Conservation (phyloP, 495 filamentous ascomycete genomes). For the Annulohypoxylon bovei region DNA sequence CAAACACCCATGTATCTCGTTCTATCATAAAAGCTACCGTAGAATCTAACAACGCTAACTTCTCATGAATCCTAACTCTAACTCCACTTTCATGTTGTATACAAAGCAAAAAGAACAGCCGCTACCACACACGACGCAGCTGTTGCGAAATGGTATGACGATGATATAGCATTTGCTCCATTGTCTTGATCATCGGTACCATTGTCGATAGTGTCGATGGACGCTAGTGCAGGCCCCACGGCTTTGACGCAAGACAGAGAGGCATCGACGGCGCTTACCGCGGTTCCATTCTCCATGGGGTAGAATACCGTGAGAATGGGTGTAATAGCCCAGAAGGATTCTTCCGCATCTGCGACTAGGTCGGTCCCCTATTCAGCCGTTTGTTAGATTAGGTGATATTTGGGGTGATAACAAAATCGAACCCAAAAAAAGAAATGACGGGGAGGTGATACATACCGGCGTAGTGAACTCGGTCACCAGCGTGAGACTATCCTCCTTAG, state of each 20-base stretch:
- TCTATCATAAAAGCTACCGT: too few species aligned
- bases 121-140: not conserved
- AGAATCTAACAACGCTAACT: conserved; percentile 4
- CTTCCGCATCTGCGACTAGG: conserved; percentile 3
- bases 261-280: conserved; percentile 18
- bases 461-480: conserved; percentile 23
- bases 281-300: conserved; percentile 14
- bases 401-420: not conserved
- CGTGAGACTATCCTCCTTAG: conserved; percentile 38
- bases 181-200: conserved; percentile 11
- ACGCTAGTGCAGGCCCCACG: conserved; percentile 34
- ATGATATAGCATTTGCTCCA: conserved; percentile 9
- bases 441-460: conserved; percentile 3
- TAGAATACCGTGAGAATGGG: conserved; percentile 42
- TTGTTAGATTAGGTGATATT: not conserved
- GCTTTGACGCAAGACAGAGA: conserved; percentile 39
- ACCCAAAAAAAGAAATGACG: not conserved
- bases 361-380: conserved; percentile 12
- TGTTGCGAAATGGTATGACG: conserved; percentile 1
- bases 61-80: not conserved
- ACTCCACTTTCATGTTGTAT: not conserved
- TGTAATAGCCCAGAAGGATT: conserved; percentile 28
- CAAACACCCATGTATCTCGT: too few species aligned
- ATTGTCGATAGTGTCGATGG: conserved; percentile 26
- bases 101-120: conserved; percentile 5